phyloP scores from a whole-genome alignment of 2,329 filamentous ascomycete genomes.

The Colletotrichum coccodes region DNA sequence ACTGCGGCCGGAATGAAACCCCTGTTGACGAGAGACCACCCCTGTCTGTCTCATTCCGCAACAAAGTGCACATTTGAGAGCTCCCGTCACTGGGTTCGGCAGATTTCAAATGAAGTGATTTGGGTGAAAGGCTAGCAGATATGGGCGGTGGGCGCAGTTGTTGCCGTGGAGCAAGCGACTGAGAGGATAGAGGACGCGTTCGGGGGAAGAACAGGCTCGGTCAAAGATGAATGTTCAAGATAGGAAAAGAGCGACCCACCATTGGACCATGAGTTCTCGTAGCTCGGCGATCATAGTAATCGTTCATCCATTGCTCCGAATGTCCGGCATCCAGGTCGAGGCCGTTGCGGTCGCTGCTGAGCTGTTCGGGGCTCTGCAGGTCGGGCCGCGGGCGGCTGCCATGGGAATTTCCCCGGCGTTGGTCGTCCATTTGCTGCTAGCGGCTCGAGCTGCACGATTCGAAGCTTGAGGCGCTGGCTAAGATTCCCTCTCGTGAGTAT shows the following conservation, averaged over 20 bases:
- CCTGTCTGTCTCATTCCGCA: neutral
- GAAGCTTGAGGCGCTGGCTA: neutral
- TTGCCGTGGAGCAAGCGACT: neutral
- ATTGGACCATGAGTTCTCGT: constrained; percentile 28
- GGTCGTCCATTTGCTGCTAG: constrained; percentile 14
- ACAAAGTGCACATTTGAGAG: neutral
- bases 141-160: neutral
- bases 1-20: neutral
- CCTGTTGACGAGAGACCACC: neutral
- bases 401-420: neutral
- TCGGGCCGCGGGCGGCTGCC: constrained; percentile 6
- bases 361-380: constrained; percentile 12
- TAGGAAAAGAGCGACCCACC: constrained; percentile 9
- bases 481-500: neutral
- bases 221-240: neutral
- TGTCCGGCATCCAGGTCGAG: constrained; percentile 4
- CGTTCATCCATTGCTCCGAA: constrained; percentile 23
- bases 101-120: neutral
- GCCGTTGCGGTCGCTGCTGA: constrained; percentile 4
- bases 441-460: neutral
- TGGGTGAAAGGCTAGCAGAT: neutral
- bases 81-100: neutral
- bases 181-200: neutral
- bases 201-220: neutral
- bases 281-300: constrained; percentile 29